Base-by-base conservation (phyloP, 306 rosid species). In the Dicorynia guianensis region DNA sequence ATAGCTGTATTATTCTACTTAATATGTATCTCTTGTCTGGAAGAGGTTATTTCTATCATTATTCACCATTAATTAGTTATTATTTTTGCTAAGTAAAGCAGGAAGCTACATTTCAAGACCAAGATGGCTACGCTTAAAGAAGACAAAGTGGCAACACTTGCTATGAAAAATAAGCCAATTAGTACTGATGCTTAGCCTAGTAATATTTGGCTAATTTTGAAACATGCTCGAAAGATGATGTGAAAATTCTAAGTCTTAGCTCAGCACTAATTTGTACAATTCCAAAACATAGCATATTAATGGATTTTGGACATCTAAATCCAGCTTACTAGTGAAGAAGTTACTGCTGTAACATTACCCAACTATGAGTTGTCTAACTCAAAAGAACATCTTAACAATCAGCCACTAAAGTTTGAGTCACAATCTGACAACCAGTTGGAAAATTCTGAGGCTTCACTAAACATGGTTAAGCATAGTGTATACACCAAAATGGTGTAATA, bases 401-500 rank as follows among this genome's bases (percentile, higher is more conserved):
- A 65, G 38, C 38, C 42, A 10, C 61, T 38, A 48, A 67, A 79
- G 46, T 57, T 62, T 8, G 77, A 80, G 14, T n/a, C 82, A 54
- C 42, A 54, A 8, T 17, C 70, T 60, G 43, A 55, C 34, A 47
- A 72, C 33, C 83, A 68, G 33, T 13, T 39, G 1, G 19, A 7
- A 48, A 61, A 72, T 61, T 54, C 67, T 69, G 88, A 70, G 62
- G 30, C 30, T 25, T 2, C 30, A 25, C 30, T 2, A 25, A 25
- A 25, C 73, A n/a, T n/a, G n/a, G n/a, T n/a, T n/a, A n/a, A n/a
- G n/a, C n/a, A n/a, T n/a, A 72, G 83, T 81, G 87, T n/a, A 67
- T 63, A 50, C 89, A 43, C 96, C 97, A 63, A 92, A 90, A 71
- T 78, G 96, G 42, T 93, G 97, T 20, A 89, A 92, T 61, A 79